Evolutionary conservation across 345 rosid species (phyloP), one percentile per base, ranked within the genome.

Genomic region (Populus deltoides): DNA sequence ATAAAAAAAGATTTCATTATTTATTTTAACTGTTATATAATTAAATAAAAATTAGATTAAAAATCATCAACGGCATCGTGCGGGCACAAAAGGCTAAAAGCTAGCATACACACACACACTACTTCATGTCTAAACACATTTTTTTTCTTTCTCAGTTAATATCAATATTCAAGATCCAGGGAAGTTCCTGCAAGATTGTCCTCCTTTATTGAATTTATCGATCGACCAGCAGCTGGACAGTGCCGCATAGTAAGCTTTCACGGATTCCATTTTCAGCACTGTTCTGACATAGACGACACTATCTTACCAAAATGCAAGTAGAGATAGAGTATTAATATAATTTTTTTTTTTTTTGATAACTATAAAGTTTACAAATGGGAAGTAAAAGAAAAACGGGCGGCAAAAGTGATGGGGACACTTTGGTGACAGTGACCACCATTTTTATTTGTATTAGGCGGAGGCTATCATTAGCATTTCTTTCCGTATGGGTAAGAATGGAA

Each of bases 391-490:
- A 49, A 41, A 66, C 36, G 2, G 22, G 4, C 20, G 10, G 39
- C 33, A 12, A 9, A 35, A 13, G 77, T 35, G 81, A 73, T 39
- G 45, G 65, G 68, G 79, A 75, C 80, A 20, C 39, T 36, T 13
- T 2, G 11, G 8, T 25, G 86, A 86, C 2, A 75, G 36, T 4
- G 83, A 83, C 86, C 2, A 13, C 1, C 20, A 17, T 9, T 45
- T 65, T 77, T 79, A 70, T 73, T 25, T 41, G 80, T 73, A 53
- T 72, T 68, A 79, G 75, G 80, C 79, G 78, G 78, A 8, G 55
- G 74, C n/a, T 31, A 76, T 74, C 76, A 69, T 73, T 68, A 78
- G 78, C 76, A 76, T 47, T 81, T 71, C 35, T 15, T 83, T 79
- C 66, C 82, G 86, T 83, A 47, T 69, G 68, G 84, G 83, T 45